Base-by-base conservation (phyloP, 2,329 filamentous ascomycete genomes). In the Paecilomyces sp. region DNA sequence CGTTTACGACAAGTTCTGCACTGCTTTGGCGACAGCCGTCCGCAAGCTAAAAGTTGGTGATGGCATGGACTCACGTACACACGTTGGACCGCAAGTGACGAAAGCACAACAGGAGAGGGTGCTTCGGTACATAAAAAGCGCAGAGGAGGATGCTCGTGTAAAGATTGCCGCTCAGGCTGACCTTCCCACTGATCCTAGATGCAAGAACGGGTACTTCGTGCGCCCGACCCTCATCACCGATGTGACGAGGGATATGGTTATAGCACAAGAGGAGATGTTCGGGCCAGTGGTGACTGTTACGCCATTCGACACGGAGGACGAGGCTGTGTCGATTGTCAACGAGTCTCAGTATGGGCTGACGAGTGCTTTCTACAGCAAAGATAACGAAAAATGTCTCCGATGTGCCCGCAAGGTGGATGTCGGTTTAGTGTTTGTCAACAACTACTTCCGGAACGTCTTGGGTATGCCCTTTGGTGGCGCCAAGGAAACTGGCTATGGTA, bases 361-460 rank as follows among this genome's bases (percentile, higher is more conserved):
- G 11, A 70, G 72, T 13, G 71, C 73, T 57, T 67, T 77, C 60
- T 74, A 55, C 25, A 90, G 90, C 76, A 84, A 86, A 80, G 84
- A 82, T 65, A 84, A 88, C 73, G 82, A 83, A 33, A 82, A 89
- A 53, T 87, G 83, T 34, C 78, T 90, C 62, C 74, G 76, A 34
- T 74, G 88, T 51, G 87, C 83, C 15, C 30, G 54, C n/a, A 57
- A 56, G 59, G 34, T 61, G 28, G 61, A 64, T 47, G 50, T 58
- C 9, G 62, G 62, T 15, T 61, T 61, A 41, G 61, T 64, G 8
- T 60, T 54, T 15, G 41, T 64, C 30, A 64, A 64, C 53, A 52
- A 57, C 13, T 58, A 55, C 51, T 34, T 36, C 3, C 54, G 36
- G 47, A 41, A 41, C 12, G 34, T 41, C 12, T 36, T 58, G 33